phyloP scores from a whole-genome alignment of 345 rosid genomes.

The Gossypium anomalum region DNA sequence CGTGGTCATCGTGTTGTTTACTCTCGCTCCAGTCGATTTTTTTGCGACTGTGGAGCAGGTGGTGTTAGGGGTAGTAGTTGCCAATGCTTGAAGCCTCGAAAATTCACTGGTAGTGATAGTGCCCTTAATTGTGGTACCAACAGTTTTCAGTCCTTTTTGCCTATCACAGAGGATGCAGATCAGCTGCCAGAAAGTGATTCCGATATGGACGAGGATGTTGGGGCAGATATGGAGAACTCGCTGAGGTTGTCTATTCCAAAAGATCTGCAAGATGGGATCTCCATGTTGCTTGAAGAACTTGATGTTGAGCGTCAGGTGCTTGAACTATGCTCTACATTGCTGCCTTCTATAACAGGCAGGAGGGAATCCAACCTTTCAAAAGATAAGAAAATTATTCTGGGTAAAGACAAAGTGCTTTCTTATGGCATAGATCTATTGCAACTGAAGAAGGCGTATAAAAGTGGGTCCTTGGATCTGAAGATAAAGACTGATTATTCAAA shows the following conservation, averaged over 20 bases:
- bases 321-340: constrained; percentile 65
- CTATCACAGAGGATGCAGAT: constrained; percentile 72
- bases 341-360: constrained; percentile 71
- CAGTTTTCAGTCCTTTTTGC: constrained; percentile 68
- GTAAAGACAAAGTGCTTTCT: constrained; percentile 75
- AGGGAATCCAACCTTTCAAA: constrained; percentile 65
- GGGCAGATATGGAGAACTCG: constrained; percentile 47
- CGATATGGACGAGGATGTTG: constrained; percentile 77
- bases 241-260: constrained; percentile 59
- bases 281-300: constrained; percentile 70
- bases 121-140: constrained; percentile 46
- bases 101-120: constrained; percentile 62
- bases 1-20: constrained; percentile 98
- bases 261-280: constrained; percentile 61
- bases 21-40: constrained; percentile 93
- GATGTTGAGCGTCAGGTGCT: constrained; percentile 70
- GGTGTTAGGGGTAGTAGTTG: constrained; percentile 98
- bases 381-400: constrained; percentile 62
- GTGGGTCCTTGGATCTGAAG: constrained; percentile 95
- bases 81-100: constrained; percentile 94
- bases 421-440: constrained; percentile 80
- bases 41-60: constrained; percentile 99
- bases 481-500: constrained; percentile 95
- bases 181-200: constrained; percentile 89
- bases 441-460: constrained; percentile 90